Base-by-base conservation (phyloP, 2,329 filamentous ascomycete genomes). In the Aspergillus tanneri region DNA sequence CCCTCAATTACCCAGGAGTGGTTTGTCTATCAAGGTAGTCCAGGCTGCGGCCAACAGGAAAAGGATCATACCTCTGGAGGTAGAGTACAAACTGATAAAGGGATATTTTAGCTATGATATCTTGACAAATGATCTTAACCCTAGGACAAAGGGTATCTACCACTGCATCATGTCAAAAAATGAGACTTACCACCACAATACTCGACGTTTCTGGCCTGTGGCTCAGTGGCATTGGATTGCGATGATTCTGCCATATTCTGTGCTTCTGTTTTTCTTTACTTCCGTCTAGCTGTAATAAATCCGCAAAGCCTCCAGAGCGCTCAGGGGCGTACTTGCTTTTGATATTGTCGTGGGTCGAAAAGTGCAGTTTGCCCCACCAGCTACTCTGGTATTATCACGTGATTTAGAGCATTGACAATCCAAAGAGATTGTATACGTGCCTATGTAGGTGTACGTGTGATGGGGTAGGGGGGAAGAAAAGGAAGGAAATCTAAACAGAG, bases 31-130 rank as follows among this genome's bases (percentile, higher is more conserved):
- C 28, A 25, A n/a, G 36, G 32, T 38, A 24, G 14, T 11, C 27
- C 27, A 34, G 23, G n/a, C 16, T 14, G 30, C 37, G 22, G 24
- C 35, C 16, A 34, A 11, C 16, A 64, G 52, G 51, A 44, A 46
- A 27, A 23, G 39, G 25, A 22, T 43, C 76, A 69, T 83, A 85
- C 82, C 81, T 86, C 83, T 61, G 83, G 82, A 52, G 83, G 83
- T 55, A 86, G 71, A 55, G 77, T 78, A 74, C 83, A 86, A 53
- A 86, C 82, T 84, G 43, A 37, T 21, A 18, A 41, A 36, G 24
- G 10, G 19, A 30, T 11, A 19, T 19, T 36, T 54, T 30, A 52
- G 47, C 14, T 35, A 25, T 32, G 14, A 30, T 9, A 25, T 8
- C 3, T 19, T 25, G 24, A 28, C n/a, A n/a, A n/a, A n/a, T n/a